Evolutionary conservation across 495 filamentous ascomycete species (phyloP), one percentile per base, ranked within the genome.

Genomic region (Hypoxylon crocopeplum): DNA sequence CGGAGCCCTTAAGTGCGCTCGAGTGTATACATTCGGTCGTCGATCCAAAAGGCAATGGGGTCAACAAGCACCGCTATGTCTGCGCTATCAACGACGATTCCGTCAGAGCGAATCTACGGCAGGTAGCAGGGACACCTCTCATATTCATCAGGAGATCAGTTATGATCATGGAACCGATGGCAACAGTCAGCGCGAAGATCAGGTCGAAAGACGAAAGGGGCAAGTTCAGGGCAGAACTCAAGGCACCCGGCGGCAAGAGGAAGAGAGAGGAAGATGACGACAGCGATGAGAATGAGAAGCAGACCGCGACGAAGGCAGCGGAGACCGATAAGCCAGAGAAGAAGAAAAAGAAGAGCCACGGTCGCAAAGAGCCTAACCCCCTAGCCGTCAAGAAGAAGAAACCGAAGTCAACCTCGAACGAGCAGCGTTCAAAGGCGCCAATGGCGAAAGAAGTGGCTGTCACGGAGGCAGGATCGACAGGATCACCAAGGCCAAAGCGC

Each of bases 41-140:
- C 1, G 91, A 91, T 62, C 88, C 90, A 0, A 88, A 88, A 61
- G 69, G 75, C 13, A 84, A 75, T 53, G 78, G 79, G 16, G 82
- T 84, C 64, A 99, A 99, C 69, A 96, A 93, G 68, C 86, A 97
- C 68, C 82, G 92, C 42, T 98, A 97, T 72, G 87, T 92, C 16
- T 87, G 97, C 17, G 93, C 92, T 5, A 90, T 83, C 17, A 90
- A 91, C 68, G 84, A 86, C 50, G 71, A 79, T 7, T 80, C 81
- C 20, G 73, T 88, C 7, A 68, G 88, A 44, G 73, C 76, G 48
- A 64, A 63, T 25, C 75, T 90, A 64, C 70, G 86, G 37, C 69
- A 69, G 2, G 72, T 90, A n/a, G 83, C 86, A 24, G 92, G 92
- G 22, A 86, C 91, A 30, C 92, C 92, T 19, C 47, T 79, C 29